Evolutionary conservation across 169 alveolate species (phyloP), one percentile per base, ranked within the genome.

Genomic region (Eimeria acervulina): DNA sequence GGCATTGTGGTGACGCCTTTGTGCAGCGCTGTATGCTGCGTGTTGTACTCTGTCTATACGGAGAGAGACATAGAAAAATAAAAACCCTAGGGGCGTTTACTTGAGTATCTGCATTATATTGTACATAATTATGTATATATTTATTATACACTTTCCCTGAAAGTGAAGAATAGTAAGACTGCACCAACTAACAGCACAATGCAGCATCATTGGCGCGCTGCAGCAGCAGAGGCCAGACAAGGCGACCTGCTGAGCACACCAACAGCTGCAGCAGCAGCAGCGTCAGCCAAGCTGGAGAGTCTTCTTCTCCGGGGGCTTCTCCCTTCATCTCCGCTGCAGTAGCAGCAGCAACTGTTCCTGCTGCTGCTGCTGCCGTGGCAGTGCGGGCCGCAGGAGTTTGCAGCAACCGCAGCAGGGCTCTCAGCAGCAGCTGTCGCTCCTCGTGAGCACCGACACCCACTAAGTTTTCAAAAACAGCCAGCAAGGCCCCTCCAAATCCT

Each of bases 211-310:
- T 47, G 8, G 92, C 78, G 33, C 92, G 78, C 26, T 52, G 92
- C 80, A 84, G 92, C 55, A 84, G 76, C 76, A 84, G 80, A 23
- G 92, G 92, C 92, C 92, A 84, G 38, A 84, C 42, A 33, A 84
- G 92, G 13, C 92, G 92, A 70, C 92, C 92, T 52, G 92, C 92
- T 55, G 78, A 68, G 5, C 59, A 84, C 26, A 44, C 72, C n/a
- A 84, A 31, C 52, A 84, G 76, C 51, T 31, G 74, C 78, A 84
- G 52, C 52, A 84, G 76, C 78, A 84, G 63, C 78, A 55, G 21
- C 70, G 72, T 28, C n/a, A 81, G 70, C 61, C 38, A 19, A 52
- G 66, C 28, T n/a, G 92, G n/a, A 31, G 36, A 36, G 26, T 38
- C 51, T 5, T 38, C 51, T 5, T 31, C 19, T 15, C 66, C 90